A percentile compares a stretch with the other conserved stretches of the same genome.
These are phyloP conservation scores for Triticum aestivum DNA, from an alignment of 176 grass and related monocot genomes.

Conservation along the genomic window IWGSC_CS_RefSeq_v2.1 NC_057795.1:194700353-194700852, in stretches of 20 bases:
- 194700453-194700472: not conserved
- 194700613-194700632: constrained; percentile 9
- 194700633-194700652: not conserved
- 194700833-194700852: constrained; percentile 4
- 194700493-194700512: constrained; percentile 6
- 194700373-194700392: not conserved
- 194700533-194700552: not conserved
- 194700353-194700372: not conserved
- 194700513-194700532: not conserved
- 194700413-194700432: not conserved
- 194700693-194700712: constrained; percentile 8
- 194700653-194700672: not conserved
- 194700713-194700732: not conserved
- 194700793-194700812: not conserved
- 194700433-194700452: not conserved
- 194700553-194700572: not conserved
- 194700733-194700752: not conserved
- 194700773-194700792: not conserved
- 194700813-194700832: not conserved
- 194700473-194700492: not conserved
- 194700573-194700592: not conserved
- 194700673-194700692: not conserved
- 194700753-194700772: not conserved
- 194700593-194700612: not conserved
- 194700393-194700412: not conserved